phyloP scores from a whole-genome alignment of 2,329 filamentous ascomycete genomes.

The Colletotrichum somersetense region DNA sequence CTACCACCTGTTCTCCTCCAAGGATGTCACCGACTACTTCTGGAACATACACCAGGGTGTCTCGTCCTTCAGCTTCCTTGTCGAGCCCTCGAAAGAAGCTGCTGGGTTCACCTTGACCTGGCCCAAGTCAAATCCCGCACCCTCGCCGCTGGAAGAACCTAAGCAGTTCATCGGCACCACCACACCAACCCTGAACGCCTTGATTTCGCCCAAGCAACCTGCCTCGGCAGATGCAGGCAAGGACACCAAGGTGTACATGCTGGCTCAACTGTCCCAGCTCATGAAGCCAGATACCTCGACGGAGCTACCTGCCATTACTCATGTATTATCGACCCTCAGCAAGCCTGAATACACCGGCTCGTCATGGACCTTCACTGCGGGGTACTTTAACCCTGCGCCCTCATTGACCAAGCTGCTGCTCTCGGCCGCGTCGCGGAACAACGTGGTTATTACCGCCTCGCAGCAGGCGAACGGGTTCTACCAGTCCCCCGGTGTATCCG shows the following conservation, averaged over 20 bases:
- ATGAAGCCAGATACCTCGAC: conserved; percentile 85
- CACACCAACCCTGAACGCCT: conserved; percentile 72
- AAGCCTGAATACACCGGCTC: conserved; percentile 73
- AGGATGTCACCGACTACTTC: conserved; percentile 86
- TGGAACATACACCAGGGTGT: conserved; percentile 81
- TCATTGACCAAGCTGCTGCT: conserved; percentile 85
- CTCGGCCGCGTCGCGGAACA: conserved; percentile 74
- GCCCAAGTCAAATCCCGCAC: conserved; percentile 80
- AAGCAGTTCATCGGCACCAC: conserved; percentile 77
- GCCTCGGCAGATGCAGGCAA: conserved; percentile 44
- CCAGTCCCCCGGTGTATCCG: conserved; percentile 86
- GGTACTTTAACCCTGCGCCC: conserved; percentile 97
- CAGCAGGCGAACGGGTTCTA: conserved; percentile 97
- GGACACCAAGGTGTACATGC: conserved; percentile 84
- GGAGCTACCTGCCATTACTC: conserved; percentile 85
- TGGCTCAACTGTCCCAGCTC: conserved; percentile 89
- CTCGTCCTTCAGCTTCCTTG: conserved; percentile 83
- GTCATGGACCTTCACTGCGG: conserved; percentile 95
- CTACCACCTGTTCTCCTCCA: conserved; percentile 90
- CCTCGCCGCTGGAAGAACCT: conserved; percentile 79
- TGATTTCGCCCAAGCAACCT: conserved; percentile 68
- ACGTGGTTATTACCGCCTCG: conserved; percentile 91
- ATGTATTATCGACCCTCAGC: conserved; percentile 77
- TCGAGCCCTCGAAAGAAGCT: conserved; percentile 71
- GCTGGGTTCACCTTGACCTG: conserved; percentile 76